These are phyloP conservation scores for Rubia balearica DNA, from an alignment of 305 asterid genomes.

Conservation along the genomic window DNA sequence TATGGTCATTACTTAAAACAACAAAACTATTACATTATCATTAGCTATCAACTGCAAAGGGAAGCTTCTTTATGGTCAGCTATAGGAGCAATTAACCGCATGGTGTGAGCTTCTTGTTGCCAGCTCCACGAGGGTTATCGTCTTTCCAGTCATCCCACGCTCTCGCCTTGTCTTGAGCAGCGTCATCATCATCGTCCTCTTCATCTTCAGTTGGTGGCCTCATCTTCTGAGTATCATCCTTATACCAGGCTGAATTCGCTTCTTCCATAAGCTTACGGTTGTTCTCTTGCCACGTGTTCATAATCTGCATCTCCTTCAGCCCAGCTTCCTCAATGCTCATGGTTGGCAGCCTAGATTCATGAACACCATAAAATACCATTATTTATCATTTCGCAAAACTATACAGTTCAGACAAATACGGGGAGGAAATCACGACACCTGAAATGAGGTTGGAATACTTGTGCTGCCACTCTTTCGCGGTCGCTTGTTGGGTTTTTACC, in stretches of 20 bases:
- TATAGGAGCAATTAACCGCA: conserved; percentile 41
- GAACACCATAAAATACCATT: background rate
- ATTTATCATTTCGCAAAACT: background rate
- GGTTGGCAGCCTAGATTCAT: conserved; percentile 58
- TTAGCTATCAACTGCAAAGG: background rate
- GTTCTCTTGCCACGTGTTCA: conserved; percentile 83
- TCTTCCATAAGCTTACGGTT: conserved; percentile 72
- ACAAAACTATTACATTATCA: too few relatives aligned
- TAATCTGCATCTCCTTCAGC: conserved; percentile 83
- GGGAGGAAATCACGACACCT: conserved; percentile 33
- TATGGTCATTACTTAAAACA: too few relatives aligned
- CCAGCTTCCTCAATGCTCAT: conserved; percentile 99
- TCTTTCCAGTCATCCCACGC: conserved; percentile 99
- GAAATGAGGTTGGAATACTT: conserved; percentile 90
- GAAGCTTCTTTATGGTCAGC: background rate
- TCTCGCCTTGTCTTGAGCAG: conserved; percentile 86
- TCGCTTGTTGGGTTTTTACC: conserved; percentile 73
- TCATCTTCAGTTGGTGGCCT: conserved; percentile 40
- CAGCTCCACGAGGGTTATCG: conserved; percentile 97
- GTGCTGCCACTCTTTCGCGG: conserved; percentile 82
- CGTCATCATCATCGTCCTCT: conserved; percentile 76
- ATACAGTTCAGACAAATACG: background rate
- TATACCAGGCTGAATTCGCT: conserved; percentile 87
- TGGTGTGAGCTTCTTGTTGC: conserved; percentile 95
- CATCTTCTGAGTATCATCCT: conserved; percentile 32